phyloP scores from a whole-genome alignment of 1,284 basidiomycete genomes.

The Ganoderma resinaceum region DNA sequence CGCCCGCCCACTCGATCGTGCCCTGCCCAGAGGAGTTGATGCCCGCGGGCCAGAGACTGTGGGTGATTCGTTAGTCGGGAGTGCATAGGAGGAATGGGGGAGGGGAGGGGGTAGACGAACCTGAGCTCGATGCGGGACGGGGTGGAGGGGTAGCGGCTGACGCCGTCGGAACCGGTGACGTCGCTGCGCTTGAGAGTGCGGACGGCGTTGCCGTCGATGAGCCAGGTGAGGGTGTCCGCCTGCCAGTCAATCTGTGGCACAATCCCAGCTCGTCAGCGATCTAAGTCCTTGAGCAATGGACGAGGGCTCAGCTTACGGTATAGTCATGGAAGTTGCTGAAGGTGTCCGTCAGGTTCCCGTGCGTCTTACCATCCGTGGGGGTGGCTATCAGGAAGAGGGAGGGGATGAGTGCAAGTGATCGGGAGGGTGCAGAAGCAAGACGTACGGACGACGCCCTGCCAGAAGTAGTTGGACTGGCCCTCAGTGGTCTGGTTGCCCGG shows the following conservation, averaged over 20 bases:
- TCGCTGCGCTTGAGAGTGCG: constrained; percentile 71
- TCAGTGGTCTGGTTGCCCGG: constrained; percentile 65
- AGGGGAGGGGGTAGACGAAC: constrained; percentile 40
- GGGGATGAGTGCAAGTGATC: background rate
- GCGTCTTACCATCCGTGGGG: constrained; percentile 53
- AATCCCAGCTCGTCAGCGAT: background rate
- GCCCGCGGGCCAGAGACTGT: constrained; percentile 83
- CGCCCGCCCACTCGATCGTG: constrained; percentile 80
- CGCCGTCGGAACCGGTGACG: constrained; percentile 54
- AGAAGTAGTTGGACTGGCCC: constrained; percentile 83
- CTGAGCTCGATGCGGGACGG: constrained; percentile 83
- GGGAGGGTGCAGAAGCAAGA: constrained; percentile 21
- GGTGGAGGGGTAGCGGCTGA: constrained; percentile 72
- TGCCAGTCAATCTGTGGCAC: constrained; percentile 78
- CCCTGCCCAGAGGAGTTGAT: constrained; percentile 64
- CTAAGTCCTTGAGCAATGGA: too few relatives aligned
- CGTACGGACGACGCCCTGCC: constrained; percentile 79
- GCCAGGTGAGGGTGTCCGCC: constrained; percentile 68
- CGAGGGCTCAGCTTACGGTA: constrained; percentile 54
- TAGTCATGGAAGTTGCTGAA: constrained; percentile 79
- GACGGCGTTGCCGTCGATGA: constrained; percentile 73
- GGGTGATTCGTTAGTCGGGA: constrained; percentile 4
- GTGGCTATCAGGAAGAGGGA: constrained; percentile 41
- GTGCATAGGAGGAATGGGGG: background rate
- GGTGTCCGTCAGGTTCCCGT: constrained; percentile 63